phyloP scores from a whole-genome alignment of 495 filamentous ascomycete species.

The Bombardia bombarda region DNA sequence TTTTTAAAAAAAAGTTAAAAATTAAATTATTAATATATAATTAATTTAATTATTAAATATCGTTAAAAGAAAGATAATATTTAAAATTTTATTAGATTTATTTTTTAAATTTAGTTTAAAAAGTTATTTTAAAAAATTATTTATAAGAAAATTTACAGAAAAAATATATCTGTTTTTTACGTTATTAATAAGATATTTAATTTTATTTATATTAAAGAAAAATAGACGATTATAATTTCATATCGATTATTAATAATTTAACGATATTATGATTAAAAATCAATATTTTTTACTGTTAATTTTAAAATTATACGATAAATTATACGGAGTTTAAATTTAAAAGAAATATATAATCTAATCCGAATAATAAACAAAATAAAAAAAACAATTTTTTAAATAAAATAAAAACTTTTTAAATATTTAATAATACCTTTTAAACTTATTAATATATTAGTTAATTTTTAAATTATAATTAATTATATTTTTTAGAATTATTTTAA shows the following conservation, averaged over 20 bases:
- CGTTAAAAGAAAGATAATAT: neutral
- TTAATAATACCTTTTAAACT: neutral
- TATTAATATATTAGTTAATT: neutral
- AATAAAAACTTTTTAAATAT: neutral
- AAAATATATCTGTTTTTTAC: too few relatives aligned
- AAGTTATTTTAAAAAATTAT: neutral
- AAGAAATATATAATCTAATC: neutral
- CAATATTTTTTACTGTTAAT: neutral
- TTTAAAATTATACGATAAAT: neutral
- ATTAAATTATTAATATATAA: neutral
- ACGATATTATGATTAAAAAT: constrained; percentile 1
- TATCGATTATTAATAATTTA: neutral
- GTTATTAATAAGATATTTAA: neutral
- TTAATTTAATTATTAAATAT: neutral
- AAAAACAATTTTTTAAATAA: neutral
- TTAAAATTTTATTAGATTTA: neutral
- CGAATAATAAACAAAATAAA: neutral
- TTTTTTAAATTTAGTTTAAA: neutral
- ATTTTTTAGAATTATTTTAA: neutral
- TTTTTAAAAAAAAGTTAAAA: neutral
- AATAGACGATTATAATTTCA: neutral
- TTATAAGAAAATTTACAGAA: neutral
- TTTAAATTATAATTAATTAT: constrained; percentile 1
- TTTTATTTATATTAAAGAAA: neutral
- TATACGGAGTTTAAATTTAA: neutral